Conservation (phyloP, 257 asterid species). For the Voacanga thouarsii region DNA sequence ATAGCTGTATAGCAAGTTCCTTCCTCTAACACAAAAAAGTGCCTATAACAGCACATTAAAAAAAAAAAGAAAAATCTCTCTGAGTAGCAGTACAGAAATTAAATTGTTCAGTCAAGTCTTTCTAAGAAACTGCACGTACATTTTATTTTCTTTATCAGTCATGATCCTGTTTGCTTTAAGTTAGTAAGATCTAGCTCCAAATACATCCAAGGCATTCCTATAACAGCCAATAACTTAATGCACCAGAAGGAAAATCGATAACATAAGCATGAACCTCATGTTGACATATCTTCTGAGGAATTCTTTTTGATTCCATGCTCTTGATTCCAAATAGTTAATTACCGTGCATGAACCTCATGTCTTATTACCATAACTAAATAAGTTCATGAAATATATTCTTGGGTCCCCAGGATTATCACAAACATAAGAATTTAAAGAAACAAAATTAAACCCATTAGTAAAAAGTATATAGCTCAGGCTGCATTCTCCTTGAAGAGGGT, state of each 20-base stretch:
- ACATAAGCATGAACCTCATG: not conserved
- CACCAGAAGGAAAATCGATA: not conserved
- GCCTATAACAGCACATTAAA: slow-evolving; percentile 45
- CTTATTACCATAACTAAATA: not conserved
- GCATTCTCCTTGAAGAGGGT: not conserved
- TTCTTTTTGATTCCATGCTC: not conserved
- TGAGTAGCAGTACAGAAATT: not conserved
- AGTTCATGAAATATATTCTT: not conserved
- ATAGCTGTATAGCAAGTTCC: slow-evolving; percentile 60
- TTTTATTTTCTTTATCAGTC: not conserved
- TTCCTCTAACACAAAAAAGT: slow-evolving; percentile 62
- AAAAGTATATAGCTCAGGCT: too few species aligned
- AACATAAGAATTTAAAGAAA: not conserved
- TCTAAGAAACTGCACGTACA: too few species aligned
- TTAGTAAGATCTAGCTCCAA: not conserved
- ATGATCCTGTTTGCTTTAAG: not conserved
- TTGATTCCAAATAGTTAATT: not conserved
- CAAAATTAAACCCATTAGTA: too few species aligned
- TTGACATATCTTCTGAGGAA: not conserved
- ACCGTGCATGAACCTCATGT: not conserved
- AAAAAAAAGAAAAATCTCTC: too few species aligned
- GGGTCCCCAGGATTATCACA: not conserved
- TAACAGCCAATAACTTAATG: not conserved
- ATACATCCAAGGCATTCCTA: not conserved
- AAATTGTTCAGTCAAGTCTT: too few species aligned